A percentile compares a stretch with the other conserved stretches of the same genome.
phyloP scores from a whole-genome alignment of 257 asterid genomes.

The Craterostigma plantagineum region DNA sequence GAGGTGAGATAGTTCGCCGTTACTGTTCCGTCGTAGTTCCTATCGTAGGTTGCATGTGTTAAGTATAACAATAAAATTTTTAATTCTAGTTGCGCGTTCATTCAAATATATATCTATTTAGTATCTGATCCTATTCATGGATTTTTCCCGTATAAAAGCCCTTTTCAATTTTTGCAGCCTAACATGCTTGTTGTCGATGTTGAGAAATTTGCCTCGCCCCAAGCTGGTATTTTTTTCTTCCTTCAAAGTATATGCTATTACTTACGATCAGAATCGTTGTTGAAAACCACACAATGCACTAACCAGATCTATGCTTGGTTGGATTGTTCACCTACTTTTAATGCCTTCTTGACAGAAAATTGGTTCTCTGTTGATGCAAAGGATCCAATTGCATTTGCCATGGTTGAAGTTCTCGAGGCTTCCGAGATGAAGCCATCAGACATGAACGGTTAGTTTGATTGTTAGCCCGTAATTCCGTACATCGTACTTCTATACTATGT shows the following conservation, averaged over 20 bases:
- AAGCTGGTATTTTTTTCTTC: too few species aligned
- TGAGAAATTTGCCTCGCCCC: conserved; percentile 70
- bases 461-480: too few species aligned
- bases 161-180: conserved; percentile 55
- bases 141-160: neutral
- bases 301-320: too few species aligned
- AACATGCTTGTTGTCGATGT: conserved; percentile 97
- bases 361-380: conserved; percentile 41
- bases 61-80: too few species aligned
- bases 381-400: conserved; percentile 29
- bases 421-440: conserved; percentile 84
- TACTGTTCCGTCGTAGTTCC: neutral
- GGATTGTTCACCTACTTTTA: conserved; percentile 1
- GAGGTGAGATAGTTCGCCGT: conserved; percentile 39
- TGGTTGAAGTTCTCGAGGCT: conserved; percentile 82
- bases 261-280: too few species aligned
- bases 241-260: too few species aligned
- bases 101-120: too few species aligned
- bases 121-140: neutral
- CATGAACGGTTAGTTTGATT: conserved; percentile 49
- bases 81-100: too few species aligned
- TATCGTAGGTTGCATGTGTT: neutral
- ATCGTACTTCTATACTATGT: too few species aligned
- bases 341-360: conserved; percentile 14
- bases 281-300: neutral